These are phyloP conservation scores for Emydomyces testavorans DNA, from an alignment of 2,329 filamentous ascomycete genomes.

Conservation along the genomic window DNA sequence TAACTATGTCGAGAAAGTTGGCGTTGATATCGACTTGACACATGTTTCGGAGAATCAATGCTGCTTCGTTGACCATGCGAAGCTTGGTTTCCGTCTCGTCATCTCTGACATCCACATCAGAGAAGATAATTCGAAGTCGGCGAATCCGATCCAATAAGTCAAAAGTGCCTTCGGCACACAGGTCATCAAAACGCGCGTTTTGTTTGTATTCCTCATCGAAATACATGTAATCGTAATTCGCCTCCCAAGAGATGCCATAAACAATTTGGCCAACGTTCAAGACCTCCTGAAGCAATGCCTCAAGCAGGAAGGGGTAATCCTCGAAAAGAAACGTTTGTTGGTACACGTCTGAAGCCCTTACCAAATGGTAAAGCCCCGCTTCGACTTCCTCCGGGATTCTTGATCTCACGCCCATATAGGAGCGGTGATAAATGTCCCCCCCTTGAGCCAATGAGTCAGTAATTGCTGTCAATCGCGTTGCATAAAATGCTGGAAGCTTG, in stretches of 20 bases:
- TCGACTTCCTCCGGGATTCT: slow-evolving; percentile 69
- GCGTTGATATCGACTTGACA: slow-evolving; percentile 87
- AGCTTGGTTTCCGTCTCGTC: slow-evolving; percentile 59
- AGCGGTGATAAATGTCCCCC: slow-evolving; percentile 72
- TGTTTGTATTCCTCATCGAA: slow-evolving; percentile 36
- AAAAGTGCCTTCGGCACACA: slow-evolving; percentile 47
- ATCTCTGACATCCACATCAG: slow-evolving; percentile 58
- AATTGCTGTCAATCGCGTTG: too few relatives aligned
- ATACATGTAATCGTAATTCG: slow-evolving; percentile 53
- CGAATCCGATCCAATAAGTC: slow-evolving; percentile 63
- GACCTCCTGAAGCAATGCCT: slow-evolving; percentile 75
- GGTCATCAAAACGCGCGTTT: slow-evolving; percentile 41
- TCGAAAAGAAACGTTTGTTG: slow-evolving; percentile 95
- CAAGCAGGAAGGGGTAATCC: slow-evolving; percentile 75
- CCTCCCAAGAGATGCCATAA: slow-evolving; percentile 69
- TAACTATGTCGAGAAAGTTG: slow-evolving; percentile 54
- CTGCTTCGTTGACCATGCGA: slow-evolving; percentile 70
- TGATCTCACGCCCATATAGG: slow-evolving; percentile 71
- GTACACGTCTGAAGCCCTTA: slow-evolving; percentile 88
- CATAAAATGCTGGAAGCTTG: not conserved
- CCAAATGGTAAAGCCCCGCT: slow-evolving; percentile 85
- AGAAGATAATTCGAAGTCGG: slow-evolving; percentile 47
- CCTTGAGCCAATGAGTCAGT: slow-evolving; percentile 18
- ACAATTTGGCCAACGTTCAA: slow-evolving; percentile 68
- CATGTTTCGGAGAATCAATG: slow-evolving; percentile 87